phyloP scores from a whole-genome alignment of 371 early-diverging fungal genomes.

The Ordospora colligata region DNA sequence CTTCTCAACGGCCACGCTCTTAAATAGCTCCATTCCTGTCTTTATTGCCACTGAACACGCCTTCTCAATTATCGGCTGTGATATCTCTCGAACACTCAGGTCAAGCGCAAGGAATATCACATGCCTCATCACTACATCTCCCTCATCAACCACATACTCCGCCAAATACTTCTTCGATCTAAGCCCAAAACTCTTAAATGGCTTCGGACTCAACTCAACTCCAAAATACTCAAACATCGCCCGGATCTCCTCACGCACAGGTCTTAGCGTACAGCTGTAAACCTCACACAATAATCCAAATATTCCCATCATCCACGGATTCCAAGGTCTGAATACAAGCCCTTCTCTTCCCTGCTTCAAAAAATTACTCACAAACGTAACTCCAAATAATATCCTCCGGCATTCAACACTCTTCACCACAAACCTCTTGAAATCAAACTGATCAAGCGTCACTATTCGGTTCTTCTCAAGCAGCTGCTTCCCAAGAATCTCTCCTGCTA shows the following conservation, averaged over 20 bases:
- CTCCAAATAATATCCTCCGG: slow-evolving; percentile 40
- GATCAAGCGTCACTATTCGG: slow-evolving; percentile 29
- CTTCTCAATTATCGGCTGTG: slow-evolving; percentile 16
- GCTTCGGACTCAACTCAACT: background rate
- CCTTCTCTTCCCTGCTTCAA: slow-evolving; percentile 37
- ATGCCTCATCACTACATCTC: slow-evolving; percentile 25
- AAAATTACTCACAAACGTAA: slow-evolving; percentile 36
- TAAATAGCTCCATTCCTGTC: slow-evolving; percentile 29
- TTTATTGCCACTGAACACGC: slow-evolving; percentile 31
- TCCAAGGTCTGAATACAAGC: slow-evolving; percentile 47
- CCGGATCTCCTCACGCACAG: slow-evolving; percentile 32
- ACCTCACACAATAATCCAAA: slow-evolving; percentile 39
- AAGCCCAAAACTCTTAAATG: slow-evolving; percentile 10
- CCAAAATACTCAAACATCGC: slow-evolving; percentile 17
- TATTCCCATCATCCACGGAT: slow-evolving; percentile 55
- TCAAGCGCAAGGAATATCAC: slow-evolving; percentile 49
- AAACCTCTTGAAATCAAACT: slow-evolving; percentile 52
- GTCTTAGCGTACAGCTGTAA: slow-evolving; percentile 11
- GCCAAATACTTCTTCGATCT: slow-evolving; percentile 34
- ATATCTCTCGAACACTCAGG: slow-evolving; percentile 48
- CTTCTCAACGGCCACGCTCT: slow-evolving; percentile 16
- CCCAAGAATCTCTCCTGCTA: slow-evolving; percentile 48
- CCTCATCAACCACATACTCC: slow-evolving; percentile 19
- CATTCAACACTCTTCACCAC: slow-evolving; percentile 39
- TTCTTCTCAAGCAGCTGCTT: slow-evolving; percentile 36